Base-by-base conservation (phyloP, 805 yeast species). In the Yamadazyma phyllophila region DNA sequence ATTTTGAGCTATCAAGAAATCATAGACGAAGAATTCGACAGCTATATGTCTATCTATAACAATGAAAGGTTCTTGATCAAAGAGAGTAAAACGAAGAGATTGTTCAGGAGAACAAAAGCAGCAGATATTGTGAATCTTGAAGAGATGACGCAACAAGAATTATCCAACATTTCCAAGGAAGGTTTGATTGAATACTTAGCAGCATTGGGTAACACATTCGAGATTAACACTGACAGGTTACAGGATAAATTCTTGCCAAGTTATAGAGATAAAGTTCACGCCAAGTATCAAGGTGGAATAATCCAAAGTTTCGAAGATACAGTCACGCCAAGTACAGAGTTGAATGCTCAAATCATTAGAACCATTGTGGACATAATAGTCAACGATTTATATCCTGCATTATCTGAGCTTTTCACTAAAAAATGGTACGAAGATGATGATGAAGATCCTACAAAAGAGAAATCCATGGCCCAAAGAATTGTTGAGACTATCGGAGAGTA, bases 121-220 rank as follows among this genome's bases (percentile, higher is more conserved):
- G 49, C 48, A 31, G 49, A 44, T 20, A 38, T 55, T 24, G 46
- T 57, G 16, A 73, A 71, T 48, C 46, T 69, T 43, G 74, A 70
- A 17, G 67, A 62, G 49, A 67, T 71, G 73, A 56, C 73, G 0
- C 62, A 62, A 7, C 74, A 70, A 45, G 66, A 71, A 50, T 54
- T 66, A 20, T 63, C 63, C 6, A 55, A 59, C 12, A 62, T 70
- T 20, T 66, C 76, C 3, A 70, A 47, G 72, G 83, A 87, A 17
- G 97, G 96, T 1, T 68, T 89, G 26, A 73, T 84, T 33, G 96
- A 89, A 57, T 89, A 89, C 63, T 65, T 87, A 43, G 78, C 87
- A 12, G 96, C 96, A 0, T 73, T 88, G 13, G 92, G 91, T 2
- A 89, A 89, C 63, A 94, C 91, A 54, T 95, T 86, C 63, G 94